These are phyloP conservation scores for Celoporthe dispersa DNA, from an alignment of 2,329 filamentous ascomycete species.

Conservation along the genomic window DNA sequence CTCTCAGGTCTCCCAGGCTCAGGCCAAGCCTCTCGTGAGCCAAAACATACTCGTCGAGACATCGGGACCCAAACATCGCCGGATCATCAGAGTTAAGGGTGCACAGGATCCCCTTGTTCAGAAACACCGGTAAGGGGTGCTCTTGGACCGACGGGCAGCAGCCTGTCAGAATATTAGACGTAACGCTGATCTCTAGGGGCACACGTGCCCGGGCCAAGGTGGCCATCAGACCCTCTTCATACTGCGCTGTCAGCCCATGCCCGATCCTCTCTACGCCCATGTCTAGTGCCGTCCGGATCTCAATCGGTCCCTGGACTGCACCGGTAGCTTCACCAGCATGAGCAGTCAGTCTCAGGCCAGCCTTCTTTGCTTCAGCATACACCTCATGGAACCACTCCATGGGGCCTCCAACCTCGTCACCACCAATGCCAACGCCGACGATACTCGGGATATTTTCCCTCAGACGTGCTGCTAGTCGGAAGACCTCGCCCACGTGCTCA, in stretches of 20 bases:
- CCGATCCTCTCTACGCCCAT: constrained; percentile 30
- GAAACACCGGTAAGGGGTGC: constrained; percentile 25
- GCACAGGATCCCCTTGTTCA: constrained; percentile 21
- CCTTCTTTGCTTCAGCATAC: constrained; percentile 26
- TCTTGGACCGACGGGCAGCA: constrained; percentile 23
- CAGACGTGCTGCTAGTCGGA: constrained; percentile 26
- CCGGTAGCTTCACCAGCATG: constrained; percentile 32
- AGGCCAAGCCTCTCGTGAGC: constrained; percentile 24
- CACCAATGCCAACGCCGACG: constrained; percentile 30
- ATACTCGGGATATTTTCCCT: constrained; percentile 24
- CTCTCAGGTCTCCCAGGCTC: constrained; percentile 19
- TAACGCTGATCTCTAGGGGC: constrained; percentile 31
- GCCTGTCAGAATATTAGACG: constrained; percentile 29
- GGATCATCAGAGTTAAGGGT: constrained; percentile 29
- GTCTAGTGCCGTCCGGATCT: constrained; percentile 28
- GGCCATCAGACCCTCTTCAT: constrained; percentile 26
- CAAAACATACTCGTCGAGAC: constrained; percentile 30
- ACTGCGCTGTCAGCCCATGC: constrained; percentile 28
- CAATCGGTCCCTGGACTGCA: constrained; percentile 23
- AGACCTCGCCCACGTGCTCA: constrained; percentile 23
- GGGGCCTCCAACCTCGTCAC: constrained; percentile 28
- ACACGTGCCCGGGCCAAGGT: constrained; percentile 16
- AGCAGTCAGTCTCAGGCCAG: constrained; percentile 28
- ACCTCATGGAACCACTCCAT: constrained; percentile 25
- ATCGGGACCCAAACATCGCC: constrained; percentile 30